A percentile compares a stretch with the other conserved stretches of the same genome.
phyloP scores from a whole-genome alignment of 1,139 yeast genomes.

The Candida tetrigidarum region DNA sequence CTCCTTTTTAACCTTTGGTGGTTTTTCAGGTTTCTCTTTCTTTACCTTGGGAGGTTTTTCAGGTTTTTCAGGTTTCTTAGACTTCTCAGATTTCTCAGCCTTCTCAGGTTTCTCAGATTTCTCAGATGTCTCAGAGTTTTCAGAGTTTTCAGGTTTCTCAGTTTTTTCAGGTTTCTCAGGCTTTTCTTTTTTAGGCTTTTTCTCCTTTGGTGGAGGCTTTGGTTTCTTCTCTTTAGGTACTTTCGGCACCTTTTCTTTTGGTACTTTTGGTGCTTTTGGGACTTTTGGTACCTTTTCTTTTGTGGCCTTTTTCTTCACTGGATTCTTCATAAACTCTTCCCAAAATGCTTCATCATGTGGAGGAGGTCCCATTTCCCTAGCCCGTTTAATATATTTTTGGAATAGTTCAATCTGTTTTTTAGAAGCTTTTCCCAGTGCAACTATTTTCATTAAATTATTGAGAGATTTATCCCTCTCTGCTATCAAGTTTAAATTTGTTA shows the following conservation, averaged over 20 bases:
- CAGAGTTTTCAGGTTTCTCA: conserved; percentile 21
- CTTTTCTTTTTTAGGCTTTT: conserved; percentile 3
- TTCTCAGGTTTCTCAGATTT: conserved; percentile 27
- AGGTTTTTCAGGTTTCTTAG: conserved; percentile 21
- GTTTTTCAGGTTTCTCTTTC: conserved; percentile 26
- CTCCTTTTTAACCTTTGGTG: conserved; percentile 24
- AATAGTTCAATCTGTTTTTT: conserved; percentile 73
- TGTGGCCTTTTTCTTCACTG: neutral
- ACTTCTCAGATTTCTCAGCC: conserved; percentile 23
- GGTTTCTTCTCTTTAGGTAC: conserved; percentile 3
- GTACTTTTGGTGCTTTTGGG: conserved; percentile 4
- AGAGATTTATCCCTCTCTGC: conserved; percentile 74
- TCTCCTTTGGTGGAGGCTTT: conserved; percentile 6
- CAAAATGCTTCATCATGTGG: conserved; percentile 38
- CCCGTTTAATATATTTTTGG: conserved; percentile 78
- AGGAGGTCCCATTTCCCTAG: conserved; percentile 74
- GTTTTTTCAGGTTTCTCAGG: conserved; percentile 7
- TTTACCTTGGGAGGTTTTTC: conserved; percentile 17
- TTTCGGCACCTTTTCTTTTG: conserved; percentile 3
- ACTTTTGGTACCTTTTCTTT: conserved; percentile 4
- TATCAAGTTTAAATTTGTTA: conserved; percentile 77
- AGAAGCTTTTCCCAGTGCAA: conserved; percentile 80
- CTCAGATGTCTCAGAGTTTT: conserved; percentile 24
- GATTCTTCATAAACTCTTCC: conserved; percentile 1
- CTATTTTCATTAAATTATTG: conserved; percentile 74